Evolutionary conservation across 2,329 filamentous ascomycete genomes (phyloP), one percentile per base, ranked within the genome.

Genomic region (Phyllosticta citribraziliensis): DNA sequence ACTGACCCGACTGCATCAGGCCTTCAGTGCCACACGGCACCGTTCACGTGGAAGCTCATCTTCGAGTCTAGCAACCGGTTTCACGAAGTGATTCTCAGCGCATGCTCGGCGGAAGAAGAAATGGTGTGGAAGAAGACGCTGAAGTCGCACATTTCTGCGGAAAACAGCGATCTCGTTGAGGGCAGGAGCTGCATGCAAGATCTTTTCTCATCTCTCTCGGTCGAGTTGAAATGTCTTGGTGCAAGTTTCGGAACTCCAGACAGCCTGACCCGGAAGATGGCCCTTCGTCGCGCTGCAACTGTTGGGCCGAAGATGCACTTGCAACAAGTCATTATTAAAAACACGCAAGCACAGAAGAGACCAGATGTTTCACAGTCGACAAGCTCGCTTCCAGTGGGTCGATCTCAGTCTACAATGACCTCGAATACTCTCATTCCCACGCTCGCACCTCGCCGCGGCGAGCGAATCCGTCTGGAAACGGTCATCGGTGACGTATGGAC

Each of bases 1-100:
- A 35, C 47, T 57, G 30, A 63, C 55, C 64, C 70, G 56, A 69
- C 14, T 52, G 14, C 12, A 20, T 55, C 54, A 63, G 91, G 91
- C 0, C 72, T 97, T 8, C 91, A 93, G 78, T 97, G 91, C 68
- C 87, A 94, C 65, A 89, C 88, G 2, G 89, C 89, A 0, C 86
- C 89, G 0, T 89, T 89, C 72, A 94, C 91, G 1, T 97, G 92
- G 93, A 99, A 97, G 71, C 69, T 97, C 11, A 80, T 90, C 2
- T 97, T 97, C 68, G 87, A 94, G 70, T 84, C 84, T 65, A 81
- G 88, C 61, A 83, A 88, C 65, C 85, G 88, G 63, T 78, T 93
- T 58, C 93, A 89, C 70, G 93, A 97, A 73, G 75, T 96, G 17
- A 85, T 97, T 51, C 80, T 96, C 75, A 95, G 88, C 65, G 93